These are phyloP conservation scores for Gentiana dahurica DNA, from an alignment of 257 asterid genomes.

Conservation along the genomic window DNA sequence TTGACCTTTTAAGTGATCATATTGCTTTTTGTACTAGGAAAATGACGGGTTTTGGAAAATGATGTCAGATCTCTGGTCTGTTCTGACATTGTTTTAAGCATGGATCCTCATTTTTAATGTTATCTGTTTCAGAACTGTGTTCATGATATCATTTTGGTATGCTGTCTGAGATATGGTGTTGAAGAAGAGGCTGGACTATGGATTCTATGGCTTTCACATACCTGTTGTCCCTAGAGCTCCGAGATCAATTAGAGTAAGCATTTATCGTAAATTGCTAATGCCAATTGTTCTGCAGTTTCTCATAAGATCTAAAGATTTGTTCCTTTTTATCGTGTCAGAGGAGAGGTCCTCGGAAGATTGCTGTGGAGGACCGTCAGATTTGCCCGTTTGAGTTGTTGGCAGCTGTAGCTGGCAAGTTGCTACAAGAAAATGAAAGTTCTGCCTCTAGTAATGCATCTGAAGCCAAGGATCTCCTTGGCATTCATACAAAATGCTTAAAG, in stretches of 20 bases:
- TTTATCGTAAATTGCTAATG: not conserved
- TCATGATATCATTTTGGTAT: conserved; percentile 35
- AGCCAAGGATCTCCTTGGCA: conserved; percentile 23
- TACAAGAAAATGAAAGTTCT: conserved; percentile 84
- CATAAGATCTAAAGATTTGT: conserved; percentile 2
- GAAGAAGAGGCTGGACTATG: conserved; percentile 76
- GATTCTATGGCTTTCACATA: conserved; percentile 61
- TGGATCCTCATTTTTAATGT: not conserved
- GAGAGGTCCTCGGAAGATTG: conserved; percentile 38
- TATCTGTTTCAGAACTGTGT: conserved; percentile 13
- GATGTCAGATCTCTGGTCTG: no score
- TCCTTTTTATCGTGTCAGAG: conserved; percentile 29
- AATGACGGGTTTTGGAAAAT: no score
- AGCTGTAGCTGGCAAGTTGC: conserved; percentile 83
- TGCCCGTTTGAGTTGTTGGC: conserved; percentile 95
- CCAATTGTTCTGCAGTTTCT: conserved; percentile 1
- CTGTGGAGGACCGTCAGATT: conserved; percentile 40
- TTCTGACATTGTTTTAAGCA: no score
- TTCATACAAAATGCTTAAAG: conserved; percentile 20
- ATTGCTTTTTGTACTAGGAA: no score
- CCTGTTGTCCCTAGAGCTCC: conserved; percentile 89
- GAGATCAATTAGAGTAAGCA: conserved; percentile 74
- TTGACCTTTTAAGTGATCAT: no score
- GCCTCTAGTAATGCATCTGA: conserved; percentile 65
- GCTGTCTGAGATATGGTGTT: conserved; percentile 70